phyloP scores from a whole-genome alignment of 1,139 yeast genomes.

The Insectozyma bohioensis region DNA sequence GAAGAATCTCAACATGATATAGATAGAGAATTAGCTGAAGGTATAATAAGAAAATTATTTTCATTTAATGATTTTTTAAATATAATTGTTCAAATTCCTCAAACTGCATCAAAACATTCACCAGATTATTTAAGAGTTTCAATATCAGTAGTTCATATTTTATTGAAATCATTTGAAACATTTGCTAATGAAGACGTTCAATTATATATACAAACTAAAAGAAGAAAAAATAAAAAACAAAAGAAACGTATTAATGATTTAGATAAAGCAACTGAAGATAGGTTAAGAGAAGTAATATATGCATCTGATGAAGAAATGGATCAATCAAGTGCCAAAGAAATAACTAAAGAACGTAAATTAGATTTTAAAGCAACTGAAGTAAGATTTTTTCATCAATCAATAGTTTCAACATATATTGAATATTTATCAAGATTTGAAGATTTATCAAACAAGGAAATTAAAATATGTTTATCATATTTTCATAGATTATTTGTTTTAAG shows the following conservation, averaged over 20 bases:
- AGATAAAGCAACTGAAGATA: slow-evolving; percentile 27
- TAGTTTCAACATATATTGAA: slow-evolving; percentile 53
- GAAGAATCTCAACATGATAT: slow-evolving; percentile 52
- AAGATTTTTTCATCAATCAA: slow-evolving; percentile 40
- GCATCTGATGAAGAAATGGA: slow-evolving; percentile 39
- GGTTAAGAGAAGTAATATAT: slow-evolving; percentile 37
- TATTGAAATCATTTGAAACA: slow-evolving; percentile 67
- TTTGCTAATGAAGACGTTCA: slow-evolving; percentile 64
- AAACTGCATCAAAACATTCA: slow-evolving; percentile 64
- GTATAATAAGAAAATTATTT: slow-evolving; percentile 52
- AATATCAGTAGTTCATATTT: slow-evolving; percentile 64
- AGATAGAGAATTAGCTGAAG: slow-evolving; percentile 48
- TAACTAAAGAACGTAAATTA: slow-evolving; percentile 50
- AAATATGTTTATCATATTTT: slow-evolving; percentile 66
- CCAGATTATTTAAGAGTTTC: slow-evolving; percentile 61
- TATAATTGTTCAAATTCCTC: slow-evolving; percentile 59
- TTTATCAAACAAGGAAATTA: slow-evolving; percentile 58
- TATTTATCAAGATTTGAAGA: slow-evolving; percentile 60
- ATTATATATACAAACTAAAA: slow-evolving; percentile 52
- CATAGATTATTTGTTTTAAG: slow-evolving; percentile 66
- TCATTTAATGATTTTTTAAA: slow-evolving; percentile 65
- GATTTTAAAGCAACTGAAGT: slow-evolving; percentile 45
- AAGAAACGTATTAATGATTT: slow-evolving; percentile 25
- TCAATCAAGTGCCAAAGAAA: slow-evolving; percentile 38
- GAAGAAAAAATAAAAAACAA: slow-evolving; percentile 28